Base-by-base conservation (phyloP, 1,284 basidiomycete genomes). In the Malassezia slooffiae region DNA sequence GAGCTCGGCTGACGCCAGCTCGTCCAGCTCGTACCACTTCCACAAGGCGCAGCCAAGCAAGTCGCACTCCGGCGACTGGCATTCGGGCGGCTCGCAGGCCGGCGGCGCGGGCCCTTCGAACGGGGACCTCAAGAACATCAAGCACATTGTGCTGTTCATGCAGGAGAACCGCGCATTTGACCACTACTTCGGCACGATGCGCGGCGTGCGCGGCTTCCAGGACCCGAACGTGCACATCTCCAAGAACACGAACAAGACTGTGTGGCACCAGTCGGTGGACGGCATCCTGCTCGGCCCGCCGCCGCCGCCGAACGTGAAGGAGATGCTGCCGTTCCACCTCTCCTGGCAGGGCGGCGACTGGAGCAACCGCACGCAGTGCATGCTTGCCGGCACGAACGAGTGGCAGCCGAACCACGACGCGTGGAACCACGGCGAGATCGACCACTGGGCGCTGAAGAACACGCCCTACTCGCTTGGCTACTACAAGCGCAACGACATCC, bases 101-200 rank as follows among this genome's bases (percentile, higher is more conserved):
- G n/a, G n/a, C n/a, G n/a, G n/a, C n/a, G n/a, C n/a, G n/a, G n/a
- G n/a, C n/a, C n/a, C n/a, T n/a, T n/a, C n/a, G n/a, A n/a, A n/a
- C n/a, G n/a, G n/a, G n/a, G n/a, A n/a, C n/a, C 32, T 44, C 34
- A 32, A 27, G 38, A 30, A 42, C 34, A 46, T 46, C 36, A 31
- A 54, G 38, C 52, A 54, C 36, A 36, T 54, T 16, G 38, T 54
- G 17, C 40, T 54, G 9, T 54, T 54, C 39, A 62, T 62, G 60
- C 60, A 62, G 37, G 60, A 62, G 37, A 61, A 62, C 51, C 38
- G 60, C n/a, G 58, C 60, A 15, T 62, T 61, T 24, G 60, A 62
- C 37, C 59, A 62, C 47, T 62, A 62, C 43, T 62, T 60, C 39
- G 53, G 53, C 3, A 53, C 60, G 15, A 51, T 59, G 40, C 48